Evolutionary conservation across 352 stramenopile species (phyloP).

Genomic region (Pythium scleroteichum): DNA sequence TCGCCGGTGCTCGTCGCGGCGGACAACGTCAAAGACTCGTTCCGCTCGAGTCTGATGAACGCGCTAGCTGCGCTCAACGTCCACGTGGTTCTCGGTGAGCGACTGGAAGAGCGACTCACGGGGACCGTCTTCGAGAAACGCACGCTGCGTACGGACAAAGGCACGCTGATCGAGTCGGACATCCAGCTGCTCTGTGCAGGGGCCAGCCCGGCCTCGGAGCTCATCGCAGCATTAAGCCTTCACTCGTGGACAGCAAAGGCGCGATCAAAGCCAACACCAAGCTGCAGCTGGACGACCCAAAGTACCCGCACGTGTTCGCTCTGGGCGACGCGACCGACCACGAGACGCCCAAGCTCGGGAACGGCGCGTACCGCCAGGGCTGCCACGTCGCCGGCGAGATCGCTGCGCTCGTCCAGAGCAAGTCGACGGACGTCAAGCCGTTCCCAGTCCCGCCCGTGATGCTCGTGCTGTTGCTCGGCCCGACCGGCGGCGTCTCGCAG

Average conservation of each 20-base stretch:
- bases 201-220: constrained; percentile 32
- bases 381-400: constrained; percentile 43
- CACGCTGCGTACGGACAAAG: constrained; percentile 51
- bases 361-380: constrained; percentile 42
- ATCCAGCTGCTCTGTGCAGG: constrained; percentile 51
- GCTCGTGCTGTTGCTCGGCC: constrained; percentile 32
- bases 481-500: constrained; percentile 33
- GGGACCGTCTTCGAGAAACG: constrained; percentile 41
- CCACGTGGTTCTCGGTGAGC: constrained; percentile 57
- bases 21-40: constrained; percentile 50
- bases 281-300: constrained; percentile 42
- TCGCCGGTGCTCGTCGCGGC: constrained; percentile 36
- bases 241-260: constrained; percentile 36
- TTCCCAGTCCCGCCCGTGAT: constrained; percentile 37
- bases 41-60: constrained; percentile 36
- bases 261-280: constrained; percentile 48
- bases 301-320: constrained; percentile 51
- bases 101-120: constrained; percentile 39
- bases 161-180: constrained; percentile 55
- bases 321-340: constrained; percentile 56
- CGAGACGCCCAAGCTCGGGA: constrained; percentile 42
- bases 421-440: constrained; percentile 31
- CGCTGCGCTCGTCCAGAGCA: constrained; percentile 37
- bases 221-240: constrained; percentile 33
- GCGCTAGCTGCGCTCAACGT: constrained; percentile 44